A percentile compares a stretch with the other conserved stretches of the same genome.
Conservation (phyloP, 2,329 filamentous ascomycete genomes). For the Paecilomyces formosus region DNA sequence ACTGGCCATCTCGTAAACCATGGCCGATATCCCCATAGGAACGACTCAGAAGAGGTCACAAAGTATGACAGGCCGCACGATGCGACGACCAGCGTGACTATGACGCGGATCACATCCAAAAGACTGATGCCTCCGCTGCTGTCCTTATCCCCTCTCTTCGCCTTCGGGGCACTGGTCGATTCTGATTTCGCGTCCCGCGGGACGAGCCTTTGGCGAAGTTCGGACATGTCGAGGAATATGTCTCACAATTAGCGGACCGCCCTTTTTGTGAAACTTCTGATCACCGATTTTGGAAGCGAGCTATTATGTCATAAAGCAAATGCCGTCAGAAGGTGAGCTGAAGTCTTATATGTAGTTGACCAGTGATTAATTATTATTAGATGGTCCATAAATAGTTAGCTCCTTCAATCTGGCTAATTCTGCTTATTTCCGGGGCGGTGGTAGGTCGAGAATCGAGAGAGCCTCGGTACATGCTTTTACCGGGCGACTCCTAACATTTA, state of each 20-base stretch:
- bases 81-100: conserved; percentile 59
- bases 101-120: conserved; percentile 61
- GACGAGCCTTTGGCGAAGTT: conserved; percentile 23
- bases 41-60: conserved; percentile 61
- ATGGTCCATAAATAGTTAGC: neutral
- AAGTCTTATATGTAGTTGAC: neutral
- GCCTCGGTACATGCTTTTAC: neutral
- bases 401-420: neutral
- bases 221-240: conserved; percentile 16
- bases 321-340: neutral
- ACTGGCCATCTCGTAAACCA: conserved; percentile 53
- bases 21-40: conserved; percentile 61
- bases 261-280: neutral
- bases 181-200: conserved; percentile 7
- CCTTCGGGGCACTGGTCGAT: neutral
- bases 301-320: neutral
- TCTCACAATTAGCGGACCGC: neutral
- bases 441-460: neutral
- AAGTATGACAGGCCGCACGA: conserved; percentile 69
- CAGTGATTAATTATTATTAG: no score
- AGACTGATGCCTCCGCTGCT: conserved; percentile 29
- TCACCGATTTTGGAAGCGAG: neutral
- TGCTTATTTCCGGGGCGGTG: neutral
- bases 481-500: neutral
- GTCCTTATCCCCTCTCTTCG: conserved; percentile 10